Conservation (phyloP, 2,329 filamentous ascomycete species). For the Fusarium sp. region DNA sequence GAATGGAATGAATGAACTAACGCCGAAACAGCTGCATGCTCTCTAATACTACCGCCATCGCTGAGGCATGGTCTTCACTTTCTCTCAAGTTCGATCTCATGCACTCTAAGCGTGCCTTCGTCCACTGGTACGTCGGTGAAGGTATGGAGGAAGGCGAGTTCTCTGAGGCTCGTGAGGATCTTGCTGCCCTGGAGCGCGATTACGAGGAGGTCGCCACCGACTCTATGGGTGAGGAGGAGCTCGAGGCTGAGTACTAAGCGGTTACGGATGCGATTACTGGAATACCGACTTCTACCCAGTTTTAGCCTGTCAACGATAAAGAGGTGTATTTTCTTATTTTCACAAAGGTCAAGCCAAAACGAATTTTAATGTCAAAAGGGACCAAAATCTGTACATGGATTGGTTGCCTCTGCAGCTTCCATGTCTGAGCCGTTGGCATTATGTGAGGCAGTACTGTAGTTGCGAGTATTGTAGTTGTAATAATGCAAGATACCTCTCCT, state of each 20-base stretch:
- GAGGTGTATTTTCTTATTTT: constrained; percentile 54
- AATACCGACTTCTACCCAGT: constrained; percentile 39
- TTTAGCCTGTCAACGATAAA: constrained; percentile 46
- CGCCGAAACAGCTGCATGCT: constrained; percentile 84
- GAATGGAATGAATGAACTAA: neutral
- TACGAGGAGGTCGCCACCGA: constrained; percentile 99
- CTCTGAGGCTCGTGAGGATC: constrained; percentile 97
- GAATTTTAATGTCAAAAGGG: constrained; percentile 52
- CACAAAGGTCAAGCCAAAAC: constrained; percentile 48
- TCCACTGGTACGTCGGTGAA: constrained; percentile 99
- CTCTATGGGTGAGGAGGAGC: constrained; percentile 87
- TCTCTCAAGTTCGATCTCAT: constrained; percentile 99
- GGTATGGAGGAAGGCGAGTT: constrained; percentile 99
- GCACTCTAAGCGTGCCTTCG: constrained; percentile 99
- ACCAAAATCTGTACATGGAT: constrained; percentile 48
- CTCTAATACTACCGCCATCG: constrained; percentile 97
- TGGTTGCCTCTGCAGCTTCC: constrained; percentile 15
- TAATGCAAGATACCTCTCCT: constrained; percentile 28
- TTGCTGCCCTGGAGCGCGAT: constrained; percentile 96
- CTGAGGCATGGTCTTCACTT: constrained; percentile 96
- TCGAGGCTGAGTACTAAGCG: constrained; percentile 89
- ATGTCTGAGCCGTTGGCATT: constrained; percentile 24
- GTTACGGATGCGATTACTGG: constrained; percentile 37
- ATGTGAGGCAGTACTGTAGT: constrained; percentile 24
- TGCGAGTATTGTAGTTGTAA: constrained; percentile 36